Conservation (phyloP, 495 filamentous ascomycete genomes). For the Podospora pseudopauciseta region DNA sequence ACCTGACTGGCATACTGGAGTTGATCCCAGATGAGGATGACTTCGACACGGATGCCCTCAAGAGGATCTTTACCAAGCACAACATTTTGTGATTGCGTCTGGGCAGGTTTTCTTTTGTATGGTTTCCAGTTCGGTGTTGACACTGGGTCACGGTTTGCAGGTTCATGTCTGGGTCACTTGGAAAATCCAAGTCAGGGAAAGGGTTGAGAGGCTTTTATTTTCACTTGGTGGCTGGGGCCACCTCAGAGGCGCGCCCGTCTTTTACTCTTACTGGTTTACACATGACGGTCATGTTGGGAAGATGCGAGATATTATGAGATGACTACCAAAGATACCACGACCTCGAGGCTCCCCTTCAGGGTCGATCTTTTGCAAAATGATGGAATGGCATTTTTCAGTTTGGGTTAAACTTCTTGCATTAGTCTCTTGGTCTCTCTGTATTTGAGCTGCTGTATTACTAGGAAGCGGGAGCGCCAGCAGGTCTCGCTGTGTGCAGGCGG, state of each 20-base stretch:
- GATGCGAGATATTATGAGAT: neutral
- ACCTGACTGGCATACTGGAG: constrained; percentile 77
- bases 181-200: neutral
- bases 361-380: neutral
- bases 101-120: neutral
- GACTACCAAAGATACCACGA: neutral
- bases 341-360: neutral
- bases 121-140: too few species aligned
- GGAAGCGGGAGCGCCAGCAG: neutral
- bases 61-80: constrained; percentile 45
- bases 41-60: constrained; percentile 50
- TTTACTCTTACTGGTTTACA: neutral
- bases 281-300: neutral
- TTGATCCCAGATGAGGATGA: constrained; percentile 70
- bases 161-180: neutral
- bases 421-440: neutral
- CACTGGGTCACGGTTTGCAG: neutral
- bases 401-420: neutral
- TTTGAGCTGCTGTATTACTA: neutral
- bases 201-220: neutral
- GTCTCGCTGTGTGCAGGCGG: neutral
- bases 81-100: constrained; percentile 37
- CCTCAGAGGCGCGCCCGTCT: neutral
- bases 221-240: neutral
- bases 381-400: neutral